phyloP scores from a whole-genome alignment of 2,329 filamentous ascomycete species.

The Stachybotrys elegans region DNA sequence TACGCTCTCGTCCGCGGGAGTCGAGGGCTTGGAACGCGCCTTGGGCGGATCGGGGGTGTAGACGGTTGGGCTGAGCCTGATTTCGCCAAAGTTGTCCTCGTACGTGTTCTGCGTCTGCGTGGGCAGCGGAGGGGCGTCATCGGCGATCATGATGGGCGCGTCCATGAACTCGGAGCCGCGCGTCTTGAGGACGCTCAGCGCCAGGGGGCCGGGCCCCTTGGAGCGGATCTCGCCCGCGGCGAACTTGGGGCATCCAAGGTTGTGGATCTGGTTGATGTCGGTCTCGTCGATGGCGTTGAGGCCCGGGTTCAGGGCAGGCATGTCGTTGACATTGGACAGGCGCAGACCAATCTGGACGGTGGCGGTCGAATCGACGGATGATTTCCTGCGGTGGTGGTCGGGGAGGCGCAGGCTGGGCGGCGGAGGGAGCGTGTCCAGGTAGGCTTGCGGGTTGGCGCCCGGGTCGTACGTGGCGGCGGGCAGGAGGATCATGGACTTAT shows the following conservation, averaged over 20 bases:
- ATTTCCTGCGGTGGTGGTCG: slow-evolving; percentile 46
- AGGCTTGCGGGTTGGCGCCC: neutral
- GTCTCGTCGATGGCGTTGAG: slow-evolving; percentile 7
- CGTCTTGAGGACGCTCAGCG: no score
- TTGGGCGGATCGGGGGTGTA: slow-evolving; percentile 36
- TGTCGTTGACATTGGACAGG: slow-evolving; percentile 54
- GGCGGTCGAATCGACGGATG: slow-evolving; percentile 59
- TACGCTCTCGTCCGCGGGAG: neutral
- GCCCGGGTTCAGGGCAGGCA: slow-evolving; percentile 25
- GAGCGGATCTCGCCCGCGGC: neutral
- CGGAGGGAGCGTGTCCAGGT: slow-evolving; percentile 24
- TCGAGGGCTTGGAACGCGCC: neutral
- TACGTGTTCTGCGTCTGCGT: slow-evolving; percentile 22
- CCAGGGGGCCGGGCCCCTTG: neutral
- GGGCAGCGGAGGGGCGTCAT: slow-evolving; percentile 19
- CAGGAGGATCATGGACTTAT: slow-evolving; percentile 28
- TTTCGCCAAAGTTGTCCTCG: slow-evolving; percentile 18
- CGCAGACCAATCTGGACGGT: slow-evolving; percentile 69
- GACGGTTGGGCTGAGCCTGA: slow-evolving; percentile 45
- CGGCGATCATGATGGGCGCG: neutral
- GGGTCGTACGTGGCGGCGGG: slow-evolving; percentile 42
- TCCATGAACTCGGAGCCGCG: neutral
- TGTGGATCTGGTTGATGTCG: slow-evolving; percentile 27
- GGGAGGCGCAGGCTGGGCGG: slow-evolving; percentile 36
- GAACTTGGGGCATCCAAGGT: slow-evolving; percentile 28